Base-by-base conservation (phyloP, 2,329 filamentous ascomycete species). In the Colletotrichum godetiae region DNA sequence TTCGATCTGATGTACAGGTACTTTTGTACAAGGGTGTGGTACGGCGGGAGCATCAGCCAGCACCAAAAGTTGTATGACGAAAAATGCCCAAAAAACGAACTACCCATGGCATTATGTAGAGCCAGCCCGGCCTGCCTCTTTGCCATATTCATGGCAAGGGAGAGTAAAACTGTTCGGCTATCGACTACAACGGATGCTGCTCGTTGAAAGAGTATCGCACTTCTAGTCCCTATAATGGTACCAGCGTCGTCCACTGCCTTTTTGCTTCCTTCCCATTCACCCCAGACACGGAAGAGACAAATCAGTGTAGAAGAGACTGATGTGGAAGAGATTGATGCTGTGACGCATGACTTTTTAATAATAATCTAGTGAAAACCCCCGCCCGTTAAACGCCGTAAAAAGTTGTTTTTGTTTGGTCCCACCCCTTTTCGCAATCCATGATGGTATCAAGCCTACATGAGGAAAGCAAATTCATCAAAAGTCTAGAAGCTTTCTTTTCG, bases 361-460 rank as follows among this genome's bases (percentile, higher is more conserved):
- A 49, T 72, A 58, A 58, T 67, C 52, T 53, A 64, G 35, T 63
- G 67, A 58, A 67, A 19, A 19, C 15, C 37, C 12, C 71, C 71
- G 60, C 53, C 71, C 62, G 62, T 42, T 3, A 29, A 74, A 74
- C 72, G 72, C 72, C 72, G 68, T 68, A 6, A 42, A 49, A 46
- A 46, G 27, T 53, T 67, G 52, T 71, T 29, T 71, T 74, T 75
- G 64, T 71, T 59, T 59, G 46, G 64, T 55, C 27, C 74, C 49
- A 62, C 61, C 73, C 74, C 27, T 29, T 49, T 49, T 70, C 66
- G 68, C 62, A 72, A 73, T 74, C 69, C 74, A 68, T 75, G 72
- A 75, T 75, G 74, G 73, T 75, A 75, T 75, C 74, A 62, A 62
- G 72, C 68, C 73, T 67, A 74, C 68, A 72, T 74, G 67, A 72